A percentile compares a stretch with the other conserved stretches of the same genome.
Conservation (phyloP, 2,329 filamentous ascomycete genomes). For the Cordyceps farinosa region DNA sequence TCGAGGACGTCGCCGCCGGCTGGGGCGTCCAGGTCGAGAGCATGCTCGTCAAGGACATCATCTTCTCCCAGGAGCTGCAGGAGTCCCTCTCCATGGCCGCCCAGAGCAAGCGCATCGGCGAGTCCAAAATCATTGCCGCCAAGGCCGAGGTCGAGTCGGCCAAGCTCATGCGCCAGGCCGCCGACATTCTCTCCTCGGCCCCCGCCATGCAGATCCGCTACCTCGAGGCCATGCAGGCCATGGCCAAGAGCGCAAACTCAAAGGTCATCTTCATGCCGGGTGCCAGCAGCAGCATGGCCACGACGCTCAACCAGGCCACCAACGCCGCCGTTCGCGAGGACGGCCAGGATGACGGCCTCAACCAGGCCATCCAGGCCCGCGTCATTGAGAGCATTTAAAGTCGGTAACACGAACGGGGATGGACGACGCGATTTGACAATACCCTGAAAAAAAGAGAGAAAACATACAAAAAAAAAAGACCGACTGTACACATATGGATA, state of each 20-base stretch:
- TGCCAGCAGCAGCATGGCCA: slow-evolving; percentile 45
- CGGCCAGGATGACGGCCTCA: slow-evolving; percentile 54
- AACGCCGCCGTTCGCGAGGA: slow-evolving; percentile 26
- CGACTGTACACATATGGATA: slow-evolving; percentile 15
- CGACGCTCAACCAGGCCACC: slow-evolving; percentile 41
- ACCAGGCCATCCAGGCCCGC: slow-evolving; percentile 75
- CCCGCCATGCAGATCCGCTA: slow-evolving; percentile 98
- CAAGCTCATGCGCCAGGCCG: slow-evolving; percentile 89
- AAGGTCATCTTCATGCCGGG: slow-evolving; percentile 83
- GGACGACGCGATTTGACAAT: background rate
- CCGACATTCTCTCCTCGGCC: slow-evolving; percentile 85
- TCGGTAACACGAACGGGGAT: background rate
- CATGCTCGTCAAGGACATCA: slow-evolving; percentile 99
- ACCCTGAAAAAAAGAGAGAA: background rate
- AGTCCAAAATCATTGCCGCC: slow-evolving; percentile 96
- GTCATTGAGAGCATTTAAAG: slow-evolving; percentile 81
- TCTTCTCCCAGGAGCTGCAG: slow-evolving; percentile 93
- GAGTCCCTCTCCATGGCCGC: slow-evolving; percentile 97
- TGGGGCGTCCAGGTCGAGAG: slow-evolving; percentile 97
- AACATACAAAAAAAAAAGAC: background rate
- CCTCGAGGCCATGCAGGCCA: slow-evolving; percentile 96
- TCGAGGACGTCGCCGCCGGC: slow-evolving; percentile 87
- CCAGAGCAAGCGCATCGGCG: slow-evolving; percentile 96
- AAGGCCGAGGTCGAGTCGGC: slow-evolving; percentile 95
- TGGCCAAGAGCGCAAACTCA: slow-evolving; percentile 90